phyloP scores from a whole-genome alignment of 108 stramenopile species.

The Cylindrotheca fusiformis region DNA sequence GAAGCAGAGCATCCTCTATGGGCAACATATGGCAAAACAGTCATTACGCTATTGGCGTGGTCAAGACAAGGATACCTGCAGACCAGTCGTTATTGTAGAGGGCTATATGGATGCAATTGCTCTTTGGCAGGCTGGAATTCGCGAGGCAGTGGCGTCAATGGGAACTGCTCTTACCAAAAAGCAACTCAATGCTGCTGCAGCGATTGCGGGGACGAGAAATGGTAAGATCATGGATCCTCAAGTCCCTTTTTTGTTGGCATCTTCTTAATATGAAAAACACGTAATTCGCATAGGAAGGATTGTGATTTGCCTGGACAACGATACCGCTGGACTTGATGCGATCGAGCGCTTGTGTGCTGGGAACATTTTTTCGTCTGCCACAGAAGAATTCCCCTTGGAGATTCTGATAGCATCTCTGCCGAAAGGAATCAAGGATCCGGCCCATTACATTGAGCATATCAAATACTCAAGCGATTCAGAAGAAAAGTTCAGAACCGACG shows the following conservation, averaged over 20 bases:
- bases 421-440: constrained; percentile 73
- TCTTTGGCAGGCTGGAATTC: constrained; percentile 73
- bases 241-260: constrained; percentile 3
- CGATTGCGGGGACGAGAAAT: constrained; percentile 33
- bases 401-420: constrained; percentile 68
- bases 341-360: constrained; percentile 70
- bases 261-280: constrained; percentile 1
- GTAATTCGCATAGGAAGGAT: constrained; percentile 58
- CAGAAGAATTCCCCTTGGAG: constrained; percentile 45
- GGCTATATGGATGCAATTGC: constrained; percentile 94
- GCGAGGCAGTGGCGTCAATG: constrained; percentile 82
- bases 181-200: constrained; percentile 65
- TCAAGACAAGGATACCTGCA: neutral
- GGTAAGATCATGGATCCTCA: constrained; percentile 20
- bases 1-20: constrained; percentile 82
- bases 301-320: constrained; percentile 86
- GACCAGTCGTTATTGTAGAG: constrained; percentile 79
- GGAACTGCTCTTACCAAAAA: constrained; percentile 82
- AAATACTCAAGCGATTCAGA: constrained; percentile 28
- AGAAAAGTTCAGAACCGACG: constrained; percentile 34
- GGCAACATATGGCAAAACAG: constrained; percentile 55
- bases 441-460: constrained; percentile 64
- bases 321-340: constrained; percentile 81
- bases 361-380: constrained; percentile 42
- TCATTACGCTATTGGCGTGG: constrained; percentile 8